These are phyloP conservation scores for Perkinsus marinus DNA, from an alignment of 169 alveolate species.

Conservation along the genomic window DNA sequence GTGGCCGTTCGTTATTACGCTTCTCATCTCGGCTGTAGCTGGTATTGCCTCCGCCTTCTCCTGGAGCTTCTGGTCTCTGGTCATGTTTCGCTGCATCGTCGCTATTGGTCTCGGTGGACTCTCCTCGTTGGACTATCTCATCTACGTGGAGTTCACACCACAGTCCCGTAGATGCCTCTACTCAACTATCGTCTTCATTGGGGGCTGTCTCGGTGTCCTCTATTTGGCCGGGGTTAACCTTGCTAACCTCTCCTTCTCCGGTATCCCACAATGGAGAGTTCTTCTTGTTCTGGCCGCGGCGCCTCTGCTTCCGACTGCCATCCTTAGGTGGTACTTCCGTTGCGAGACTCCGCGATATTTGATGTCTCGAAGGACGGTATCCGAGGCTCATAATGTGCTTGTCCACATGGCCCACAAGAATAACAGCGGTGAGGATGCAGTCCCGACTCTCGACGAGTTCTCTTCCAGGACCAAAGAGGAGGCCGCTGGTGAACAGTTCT, in stretches of 20 bases:
- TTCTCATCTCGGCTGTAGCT: neutral
- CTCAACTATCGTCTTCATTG: neutral
- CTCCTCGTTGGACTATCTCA: neutral
- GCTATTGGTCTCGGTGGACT: neutral
- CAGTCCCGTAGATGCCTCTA: neutral
- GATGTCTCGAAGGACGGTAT: neutral
- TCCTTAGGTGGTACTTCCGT: neutral
- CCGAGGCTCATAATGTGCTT: neutral
- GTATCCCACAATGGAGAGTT: neutral
- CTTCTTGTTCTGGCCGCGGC: neutral
- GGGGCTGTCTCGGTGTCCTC: neutral
- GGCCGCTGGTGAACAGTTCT: neutral
- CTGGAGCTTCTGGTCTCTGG: neutral
- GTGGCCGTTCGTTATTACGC: neutral
- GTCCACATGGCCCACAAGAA: neutral
- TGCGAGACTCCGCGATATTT: neutral
- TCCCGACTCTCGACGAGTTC: neutral
- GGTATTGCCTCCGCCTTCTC: neutral
- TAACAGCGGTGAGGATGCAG: neutral
- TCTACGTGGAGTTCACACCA: neutral
- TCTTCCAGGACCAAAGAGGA: neutral
- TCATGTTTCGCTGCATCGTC: neutral
- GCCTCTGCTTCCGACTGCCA: neutral
- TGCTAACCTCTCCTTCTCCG: neutral
- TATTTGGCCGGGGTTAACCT: neutral